These are phyloP conservation scores for Boletus sp. DNA, from an alignment of 768 basidiomycete genomes.

Conservation along the genomic window DNA sequence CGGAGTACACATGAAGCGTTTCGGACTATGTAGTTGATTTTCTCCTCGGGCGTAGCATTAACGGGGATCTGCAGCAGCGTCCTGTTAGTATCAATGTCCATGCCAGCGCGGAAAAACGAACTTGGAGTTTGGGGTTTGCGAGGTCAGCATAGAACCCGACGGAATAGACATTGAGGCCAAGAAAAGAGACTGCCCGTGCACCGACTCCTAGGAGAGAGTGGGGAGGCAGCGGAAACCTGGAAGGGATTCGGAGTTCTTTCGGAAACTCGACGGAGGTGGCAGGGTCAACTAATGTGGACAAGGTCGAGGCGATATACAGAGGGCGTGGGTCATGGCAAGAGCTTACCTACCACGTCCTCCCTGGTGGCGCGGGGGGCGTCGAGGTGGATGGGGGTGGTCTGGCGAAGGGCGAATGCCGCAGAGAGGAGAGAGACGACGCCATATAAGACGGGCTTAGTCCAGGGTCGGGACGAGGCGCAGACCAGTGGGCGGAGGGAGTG, in stretches of 20 bases:
- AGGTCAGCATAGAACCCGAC: slow-evolving; percentile 89
- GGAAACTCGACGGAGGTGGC: slow-evolving; percentile 76
- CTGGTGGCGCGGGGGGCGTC: slow-evolving; percentile 36
- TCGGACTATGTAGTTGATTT: slow-evolving; percentile 62
- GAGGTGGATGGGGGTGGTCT: slow-evolving; percentile 37
- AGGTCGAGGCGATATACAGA: not conserved
- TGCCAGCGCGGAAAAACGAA: slow-evolving; percentile 24
- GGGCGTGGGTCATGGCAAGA: too few relatives aligned
- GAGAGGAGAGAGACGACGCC: slow-evolving; percentile 34
- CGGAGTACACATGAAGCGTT: slow-evolving; percentile 71
- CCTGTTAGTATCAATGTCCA: not conserved
- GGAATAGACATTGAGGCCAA: slow-evolving; percentile 85
- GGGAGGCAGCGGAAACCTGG: slow-evolving; percentile 56
- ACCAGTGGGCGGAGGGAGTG: not conserved
- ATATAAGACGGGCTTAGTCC: slow-evolving; percentile 27
- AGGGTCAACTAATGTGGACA: slow-evolving; percentile 52
- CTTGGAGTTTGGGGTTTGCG: slow-evolving; percentile 57
- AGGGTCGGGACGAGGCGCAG: slow-evolving; percentile 7
- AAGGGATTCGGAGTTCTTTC: slow-evolving; percentile 56
- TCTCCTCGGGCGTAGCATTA: slow-evolving; percentile 61
- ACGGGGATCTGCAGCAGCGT: slow-evolving; percentile 44
- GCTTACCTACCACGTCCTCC: slow-evolving; percentile 24
- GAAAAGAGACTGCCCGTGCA: slow-evolving; percentile 84
- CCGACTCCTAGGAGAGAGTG: slow-evolving; percentile 80
- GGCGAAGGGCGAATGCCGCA: slow-evolving; percentile 27